Base-by-base conservation (phyloP, 179 eudicot genomes). In the Corrigiola litoralis region DNA sequence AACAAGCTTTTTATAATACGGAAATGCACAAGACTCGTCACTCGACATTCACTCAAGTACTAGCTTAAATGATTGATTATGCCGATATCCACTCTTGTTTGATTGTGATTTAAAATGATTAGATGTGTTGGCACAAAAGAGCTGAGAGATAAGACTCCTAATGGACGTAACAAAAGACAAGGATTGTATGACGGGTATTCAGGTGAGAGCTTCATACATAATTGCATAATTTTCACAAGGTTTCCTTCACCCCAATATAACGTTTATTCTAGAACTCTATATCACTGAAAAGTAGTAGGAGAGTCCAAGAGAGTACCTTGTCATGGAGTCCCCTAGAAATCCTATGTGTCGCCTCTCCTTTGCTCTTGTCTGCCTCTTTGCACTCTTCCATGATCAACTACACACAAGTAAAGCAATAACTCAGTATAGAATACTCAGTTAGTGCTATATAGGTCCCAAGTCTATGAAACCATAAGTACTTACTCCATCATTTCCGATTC, bases 301-400 rank as follows among this genome's bases (percentile, higher is more conserved):
- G 38, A 27, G 8, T 66, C 45, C 41, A 66, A 36, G 4, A 47
- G 64, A 28, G 9, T 72, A 90, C 97, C 97, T 86, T 90, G 55
- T 88, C 83, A 55, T 82, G 76, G 60, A 90, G 77, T 69, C 97
- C 97, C 74, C 86, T 79, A 6, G 95, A 90, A 49, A 90, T 64
- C 69, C 87, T 76, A 58, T 90, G 97, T 13, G 82, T 66, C 58
- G 97, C 97, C 81, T 88, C 80, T 38, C 95, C 96, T 13, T 81
- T 90, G 17, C 81, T 86, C 68, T 28, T 82, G 80, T 90, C 88
- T n/a, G 97, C 96, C 74, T 84, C 85, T 71, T 80, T 88, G 79
- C 83, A 76, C 68, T 90, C 96, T 65, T 90, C 97, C 62, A 84
- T 49, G 38, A 87, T 72, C 69, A 72, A 75, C 97, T 90, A 70